phyloP scores from a whole-genome alignment of 2,329 filamentous ascomycete species.

The Aspergillus sergii region DNA sequence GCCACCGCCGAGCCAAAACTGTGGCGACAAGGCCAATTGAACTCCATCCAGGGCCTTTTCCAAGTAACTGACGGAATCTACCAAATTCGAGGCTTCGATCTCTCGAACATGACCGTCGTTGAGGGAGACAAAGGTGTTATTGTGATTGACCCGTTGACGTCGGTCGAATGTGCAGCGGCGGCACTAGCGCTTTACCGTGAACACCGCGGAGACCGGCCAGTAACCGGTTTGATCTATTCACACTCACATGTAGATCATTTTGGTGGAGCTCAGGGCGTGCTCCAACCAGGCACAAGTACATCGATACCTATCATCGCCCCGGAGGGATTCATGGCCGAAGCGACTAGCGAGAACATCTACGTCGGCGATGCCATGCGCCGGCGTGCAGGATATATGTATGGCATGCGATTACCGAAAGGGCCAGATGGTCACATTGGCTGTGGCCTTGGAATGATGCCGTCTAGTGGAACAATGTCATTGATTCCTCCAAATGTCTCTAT shows the following conservation, averaged over 20 bases:
- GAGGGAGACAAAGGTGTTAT: constrained; percentile 42
- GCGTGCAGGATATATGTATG: constrained; percentile 47
- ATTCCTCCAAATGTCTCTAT: constrained; percentile 40
- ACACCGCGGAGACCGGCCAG: constrained; percentile 18
- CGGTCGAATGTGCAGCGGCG: constrained; percentile 37
- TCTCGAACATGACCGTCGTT: constrained; percentile 47
- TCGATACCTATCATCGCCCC: constrained; percentile 35
- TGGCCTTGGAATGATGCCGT: constrained; percentile 39
- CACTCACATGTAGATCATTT: constrained; percentile 48
- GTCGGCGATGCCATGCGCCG: constrained; percentile 44
- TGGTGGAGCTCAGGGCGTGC: constrained; percentile 29
- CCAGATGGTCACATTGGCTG: constrained; percentile 41
- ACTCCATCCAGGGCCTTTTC: constrained; percentile 38
- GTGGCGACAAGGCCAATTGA: constrained; percentile 41
- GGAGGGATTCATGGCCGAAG: constrained; percentile 43
- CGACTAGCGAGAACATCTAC: constrained; percentile 44
- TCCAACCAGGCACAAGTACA: constrained; percentile 8
- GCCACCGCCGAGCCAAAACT: constrained; percentile 34
- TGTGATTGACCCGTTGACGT: constrained; percentile 44
- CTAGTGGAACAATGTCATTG: constrained; percentile 33
- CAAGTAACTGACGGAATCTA: constrained; percentile 40
- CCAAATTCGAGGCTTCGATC: constrained; percentile 45
- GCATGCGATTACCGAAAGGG: constrained; percentile 29
- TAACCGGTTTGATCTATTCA: constrained; percentile 45
- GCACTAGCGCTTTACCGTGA: constrained; percentile 39